A percentile compares a stretch with the other conserved stretches of the same genome.
phyloP scores from a whole-genome alignment of 2,329 filamentous ascomycete species.

The Phyllachora maydis region DNA sequence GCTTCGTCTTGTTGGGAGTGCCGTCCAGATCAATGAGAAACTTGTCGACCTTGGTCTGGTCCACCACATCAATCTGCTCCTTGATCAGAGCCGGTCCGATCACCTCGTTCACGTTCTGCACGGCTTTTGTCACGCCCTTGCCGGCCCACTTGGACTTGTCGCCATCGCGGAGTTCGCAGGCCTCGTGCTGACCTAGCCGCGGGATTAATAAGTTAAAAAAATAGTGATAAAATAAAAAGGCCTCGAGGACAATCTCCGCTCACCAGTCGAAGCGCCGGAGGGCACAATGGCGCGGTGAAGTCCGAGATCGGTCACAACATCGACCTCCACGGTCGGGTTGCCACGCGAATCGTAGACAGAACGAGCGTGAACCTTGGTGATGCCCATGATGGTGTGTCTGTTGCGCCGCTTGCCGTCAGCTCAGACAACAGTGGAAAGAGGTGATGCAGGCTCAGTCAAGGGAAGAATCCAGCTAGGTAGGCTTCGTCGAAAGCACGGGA shows the following conservation, averaged over 20 bases:
- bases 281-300: conserved; percentile 95
- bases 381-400: conserved; percentile 59
- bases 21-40: conserved; percentile 77
- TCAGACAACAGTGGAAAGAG: too few relatives aligned
- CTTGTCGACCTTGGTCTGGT: conserved; percentile 64
- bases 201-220: too few relatives aligned
- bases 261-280: conserved; percentile 87
- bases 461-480: too few relatives aligned
- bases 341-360: conserved; percentile 96
- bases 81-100: conserved; percentile 70
- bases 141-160: conserved; percentile 73
- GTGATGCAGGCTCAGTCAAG: too few relatives aligned
- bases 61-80: conserved; percentile 67
- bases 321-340: conserved; percentile 98
- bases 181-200: conserved; percentile 61
- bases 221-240: conserved; percentile 4
- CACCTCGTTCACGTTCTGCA: conserved; percentile 65
- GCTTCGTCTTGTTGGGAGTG: conserved; percentile 68
- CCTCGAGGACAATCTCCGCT: conserved; percentile 13
- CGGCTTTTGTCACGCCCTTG: conserved; percentile 75
- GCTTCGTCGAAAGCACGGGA: too few relatives aligned
- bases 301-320: conserved; percentile 88
- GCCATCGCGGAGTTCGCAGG: conserved; percentile 75
- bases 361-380: conserved; percentile 78
- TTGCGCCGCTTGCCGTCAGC: too few relatives aligned